Evolutionary conservation across 495 filamentous ascomycete genomes (phyloP).

Genomic region (Immersiella caudata): DNA sequence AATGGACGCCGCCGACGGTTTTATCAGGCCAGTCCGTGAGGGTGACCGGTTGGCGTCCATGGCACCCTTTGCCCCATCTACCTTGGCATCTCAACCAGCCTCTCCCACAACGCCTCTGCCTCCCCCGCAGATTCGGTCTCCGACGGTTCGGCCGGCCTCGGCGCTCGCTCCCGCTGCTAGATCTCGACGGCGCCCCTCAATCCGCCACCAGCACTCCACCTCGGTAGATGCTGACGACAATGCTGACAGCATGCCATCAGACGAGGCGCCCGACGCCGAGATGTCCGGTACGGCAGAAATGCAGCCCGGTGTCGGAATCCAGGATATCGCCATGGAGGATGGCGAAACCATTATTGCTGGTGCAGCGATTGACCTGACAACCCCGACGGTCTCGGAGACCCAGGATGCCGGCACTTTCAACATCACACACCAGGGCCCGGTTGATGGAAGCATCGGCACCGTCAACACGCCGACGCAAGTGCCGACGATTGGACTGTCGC

Average conservation of each 20-base stretch:
- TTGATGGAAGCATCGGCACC: conserved; percentile 87
- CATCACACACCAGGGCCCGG: conserved; percentile 85
- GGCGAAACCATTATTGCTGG: conserved; percentile 77
- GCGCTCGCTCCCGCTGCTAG: conserved; percentile 47
- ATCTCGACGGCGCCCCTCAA: conserved; percentile 68
- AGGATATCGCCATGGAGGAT: conserved; percentile 75
- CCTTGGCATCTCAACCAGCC: conserved; percentile 82
- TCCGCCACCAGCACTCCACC: conserved; percentile 84
- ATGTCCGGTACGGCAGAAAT: conserved; percentile 77
- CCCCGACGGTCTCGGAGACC: conserved; percentile 77
- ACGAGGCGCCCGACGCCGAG: conserved; percentile 63
- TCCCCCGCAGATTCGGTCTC: conserved; percentile 56
- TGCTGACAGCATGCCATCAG: conserved; percentile 74
- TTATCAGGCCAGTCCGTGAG: conserved; percentile 82
- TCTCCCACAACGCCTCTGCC: conserved; percentile 91
- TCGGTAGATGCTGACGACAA: conserved; percentile 87
- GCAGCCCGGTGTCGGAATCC: conserved; percentile 76
- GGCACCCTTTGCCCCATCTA: conserved; percentile 70
- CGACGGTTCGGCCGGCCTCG: conserved; percentile 56
- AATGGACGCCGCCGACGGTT: conserved; percentile 75
- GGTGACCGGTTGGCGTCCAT: conserved; percentile 85
- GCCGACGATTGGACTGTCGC: conserved; percentile 72
- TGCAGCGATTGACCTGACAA: conserved; percentile 71
- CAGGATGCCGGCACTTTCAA: conserved; percentile 90
- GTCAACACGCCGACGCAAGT: conserved; percentile 51